Evolutionary conservation across 768 basidiomycete genomes (phyloP), one percentile per base, ranked within the genome.

Genomic region (Mycena albidolilacea): DNA sequence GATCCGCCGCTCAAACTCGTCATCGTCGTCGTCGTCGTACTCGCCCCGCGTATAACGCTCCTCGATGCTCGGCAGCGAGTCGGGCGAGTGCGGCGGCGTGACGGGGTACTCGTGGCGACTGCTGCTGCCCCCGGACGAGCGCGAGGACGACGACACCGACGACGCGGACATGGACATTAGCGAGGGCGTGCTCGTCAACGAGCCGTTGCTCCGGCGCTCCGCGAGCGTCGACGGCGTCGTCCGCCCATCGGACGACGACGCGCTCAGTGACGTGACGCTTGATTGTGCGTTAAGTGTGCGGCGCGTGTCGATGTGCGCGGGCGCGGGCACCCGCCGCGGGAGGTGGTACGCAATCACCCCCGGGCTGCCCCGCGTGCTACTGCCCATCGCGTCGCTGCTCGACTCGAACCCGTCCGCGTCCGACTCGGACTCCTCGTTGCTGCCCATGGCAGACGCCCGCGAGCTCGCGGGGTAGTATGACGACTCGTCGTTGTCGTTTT

Each of bases 31-130:
- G 6, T n/a, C 55, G 10, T 43, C 46, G 6, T 17, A 10, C 39
- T 65, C 71, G 35, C 58, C 60, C 30, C 60, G 48, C 64, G 65
- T 48, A 35, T 67, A 67, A 30, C 35, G 64, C 69, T 76, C 75
- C 66, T 76, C 69, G 62, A 73, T 76, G 38, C 63, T 58, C 30
- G 71, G 57, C 50, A 76, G 71, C 44, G 52, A 46, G 60, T 72
- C 65, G 17, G 71, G 68, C 35, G 71, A 76, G 10, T 60, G 52
- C 59, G 74, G 71, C 39, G 72, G 75, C 37, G 75, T 75, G 10
- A 64, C 63, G 21, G 74, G 74, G 17, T 37, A 44, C 23, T 60
- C 38, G 64, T 60, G 57, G 44, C 48, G 23, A 41, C 67, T 57
- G 59, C 67, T 59, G 23, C 63, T 50, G n/a, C 12, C 23, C 23